phyloP scores from a whole-genome alignment of 495 filamentous ascomycete genomes.

The Echria macrotheca region DNA sequence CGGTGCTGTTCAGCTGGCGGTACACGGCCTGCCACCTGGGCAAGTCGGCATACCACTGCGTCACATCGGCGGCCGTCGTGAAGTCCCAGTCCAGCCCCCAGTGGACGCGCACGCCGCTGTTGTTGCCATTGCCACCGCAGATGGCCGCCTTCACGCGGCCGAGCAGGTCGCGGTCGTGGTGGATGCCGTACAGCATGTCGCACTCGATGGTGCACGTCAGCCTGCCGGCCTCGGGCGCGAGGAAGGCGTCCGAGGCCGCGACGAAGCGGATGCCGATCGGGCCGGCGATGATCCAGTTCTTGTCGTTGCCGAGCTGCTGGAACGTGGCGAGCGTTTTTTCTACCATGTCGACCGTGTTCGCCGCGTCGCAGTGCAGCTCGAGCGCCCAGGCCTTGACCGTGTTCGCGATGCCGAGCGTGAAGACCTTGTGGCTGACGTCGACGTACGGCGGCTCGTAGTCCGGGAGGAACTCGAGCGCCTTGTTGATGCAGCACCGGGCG shows the following conservation, averaged over 20 bases:
- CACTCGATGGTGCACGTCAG: conserved; percentile 11
- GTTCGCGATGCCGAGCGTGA: conserved; percentile 5
- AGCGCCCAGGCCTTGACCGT: conserved; percentile 7
- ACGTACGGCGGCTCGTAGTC: conserved; percentile 11
- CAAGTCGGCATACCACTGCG: conserved; percentile 8
- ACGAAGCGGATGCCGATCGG: conserved; percentile 12
- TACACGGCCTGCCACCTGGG: conserved; percentile 9
- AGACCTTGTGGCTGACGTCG: conserved; percentile 10
- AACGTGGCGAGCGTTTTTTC: conserved; percentile 4
- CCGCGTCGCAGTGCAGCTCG: conserved; percentile 13
- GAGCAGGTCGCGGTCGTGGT: neutral
- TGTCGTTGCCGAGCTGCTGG: neutral
- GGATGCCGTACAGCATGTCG: conserved; percentile 7
- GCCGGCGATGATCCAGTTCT: conserved; percentile 9
- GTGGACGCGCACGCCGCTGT: conserved; percentile 5
- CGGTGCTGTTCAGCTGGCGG: conserved; percentile 8
- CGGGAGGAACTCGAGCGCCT: conserved; percentile 1
- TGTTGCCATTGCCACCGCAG: neutral
- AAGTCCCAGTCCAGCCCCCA: conserved; percentile 12
- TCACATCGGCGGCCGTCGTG: conserved; percentile 5
- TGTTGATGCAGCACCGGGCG: neutral
- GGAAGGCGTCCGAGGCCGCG: conserved; percentile 6
- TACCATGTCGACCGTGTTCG: neutral
- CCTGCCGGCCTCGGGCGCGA: conserved; percentile 11
- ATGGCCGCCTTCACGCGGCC: conserved; percentile 5